Base-by-base conservation (phyloP, 140 eudicot species). In the Oenanthe javanica region DNA sequence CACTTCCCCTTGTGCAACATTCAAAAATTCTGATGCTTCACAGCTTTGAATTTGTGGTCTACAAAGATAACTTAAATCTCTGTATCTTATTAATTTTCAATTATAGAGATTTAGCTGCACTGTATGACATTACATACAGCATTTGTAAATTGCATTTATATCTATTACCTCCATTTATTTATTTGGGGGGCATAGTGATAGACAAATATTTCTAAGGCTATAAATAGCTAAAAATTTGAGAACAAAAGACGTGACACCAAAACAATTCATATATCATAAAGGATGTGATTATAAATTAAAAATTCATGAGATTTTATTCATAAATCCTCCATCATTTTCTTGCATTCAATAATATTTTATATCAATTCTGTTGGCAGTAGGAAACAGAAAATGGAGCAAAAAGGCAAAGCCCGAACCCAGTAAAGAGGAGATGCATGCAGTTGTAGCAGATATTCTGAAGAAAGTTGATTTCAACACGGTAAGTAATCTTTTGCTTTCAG, bases 391-490 rank as follows among this genome's bases (percentile, higher is more conserved):
- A 79, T 49, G 72, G 79, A 59, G 40, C 49, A 83, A 79, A 75
- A 83, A 78, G 66, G 90, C 67, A 0, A 80, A 80, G 67, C 38
- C 78, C 15, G 86, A 82, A 63, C 89, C 90, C 45, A 87, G 66
- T 66, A n/a, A n/a, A n/a, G n/a, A n/a, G n/a, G n/a, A n/a, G n/a
- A n/a, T n/a, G n/a, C n/a, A n/a, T n/a, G n/a, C n/a, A n/a, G n/a
- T n/a, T n/a, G n/a, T n/a, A n/a, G n/a, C n/a, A n/a, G n/a, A n/a
- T n/a, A n/a, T n/a, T 61, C 79, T 89, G 80, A 89, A 87, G 80
- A 83, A 83, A 83, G 90, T 89, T n/a, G 93, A 89, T 79, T 84
- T 89, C 79, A 89, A 94, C 83, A 90, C 96, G 3, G 98, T 94
- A 89, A 78, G 98, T 81, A 16, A 64, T 64, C 15, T 64, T n/a